Percentiles rank a stretch among this genome's conserved stretches.
These are phyloP conservation scores for Immersiella caudata DNA, from an alignment of 495 filamentous ascomycete species.

Conservation along the genomic window DNA sequence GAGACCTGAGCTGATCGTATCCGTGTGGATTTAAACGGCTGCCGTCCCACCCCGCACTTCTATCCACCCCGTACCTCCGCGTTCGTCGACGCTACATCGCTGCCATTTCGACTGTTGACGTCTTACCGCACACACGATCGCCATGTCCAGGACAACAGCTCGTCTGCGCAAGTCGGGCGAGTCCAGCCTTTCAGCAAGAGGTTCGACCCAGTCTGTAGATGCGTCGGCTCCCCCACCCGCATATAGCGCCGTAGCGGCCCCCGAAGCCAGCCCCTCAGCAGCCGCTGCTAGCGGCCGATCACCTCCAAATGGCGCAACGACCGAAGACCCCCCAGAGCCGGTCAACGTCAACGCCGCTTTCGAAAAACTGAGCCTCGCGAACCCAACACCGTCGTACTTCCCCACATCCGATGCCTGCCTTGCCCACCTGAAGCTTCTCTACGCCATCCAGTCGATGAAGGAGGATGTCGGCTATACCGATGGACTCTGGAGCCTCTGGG, in stretches of 20 bases:
- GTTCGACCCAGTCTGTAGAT: background rate
- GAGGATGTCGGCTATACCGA: constrained; percentile 65
- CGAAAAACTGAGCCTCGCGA: constrained; percentile 40
- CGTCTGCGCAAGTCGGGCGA: background rate
- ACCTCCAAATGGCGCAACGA: background rate
- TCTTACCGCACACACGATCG: background rate
- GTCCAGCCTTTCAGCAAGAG: background rate
- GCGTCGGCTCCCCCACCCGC: constrained; percentile 6
- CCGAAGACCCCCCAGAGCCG: background rate
- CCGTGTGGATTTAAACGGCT: background rate
- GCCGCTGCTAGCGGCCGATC: no score
- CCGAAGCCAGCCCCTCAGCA: background rate
- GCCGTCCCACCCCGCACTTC: background rate
- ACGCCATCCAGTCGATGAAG: constrained; percentile 67
- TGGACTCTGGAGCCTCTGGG: constrained; percentile 65
- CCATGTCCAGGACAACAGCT: background rate
- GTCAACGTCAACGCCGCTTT: constrained; percentile 48
- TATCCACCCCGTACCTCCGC: background rate
- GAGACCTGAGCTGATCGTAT: background rate
- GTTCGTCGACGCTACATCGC: background rate
- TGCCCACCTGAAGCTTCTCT: constrained; percentile 76
- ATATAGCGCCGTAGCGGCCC: constrained; percentile 7
- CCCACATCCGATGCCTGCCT: constrained; percentile 57
- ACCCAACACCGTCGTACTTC: constrained; percentile 22
- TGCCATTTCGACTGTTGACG: background rate